Evolutionary conservation across 306 rosid genomes (phyloP).

Genomic region (Leucaena leucocephala): DNA sequence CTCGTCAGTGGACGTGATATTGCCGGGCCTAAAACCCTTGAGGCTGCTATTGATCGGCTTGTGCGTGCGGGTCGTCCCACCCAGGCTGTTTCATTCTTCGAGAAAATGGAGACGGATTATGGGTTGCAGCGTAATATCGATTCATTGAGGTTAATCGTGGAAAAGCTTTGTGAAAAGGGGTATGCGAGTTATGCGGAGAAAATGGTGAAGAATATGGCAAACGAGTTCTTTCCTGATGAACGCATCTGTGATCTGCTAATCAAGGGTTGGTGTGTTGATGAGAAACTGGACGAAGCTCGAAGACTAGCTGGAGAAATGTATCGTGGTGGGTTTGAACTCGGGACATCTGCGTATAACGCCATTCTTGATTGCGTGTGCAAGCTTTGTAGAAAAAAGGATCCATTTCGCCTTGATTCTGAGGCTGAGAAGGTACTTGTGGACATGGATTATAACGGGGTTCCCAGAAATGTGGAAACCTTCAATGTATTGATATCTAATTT

Average conservation of each 20-base stretch:
- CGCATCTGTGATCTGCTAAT: constrained; percentile 62
- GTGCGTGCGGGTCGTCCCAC: constrained; percentile 67
- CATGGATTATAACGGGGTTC: constrained; percentile 70
- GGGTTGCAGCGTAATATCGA: constrained; percentile 57
- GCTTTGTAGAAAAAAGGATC: constrained; percentile 77
- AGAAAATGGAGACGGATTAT: constrained; percentile 76
- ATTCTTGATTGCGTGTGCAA: constrained; percentile 74
- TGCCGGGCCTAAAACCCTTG: constrained; percentile 60
- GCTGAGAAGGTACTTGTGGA: constrained; percentile 64
- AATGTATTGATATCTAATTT: constrained; percentile 68
- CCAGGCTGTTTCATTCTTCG: constrained; percentile 66
- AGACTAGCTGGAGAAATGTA: constrained; percentile 82
- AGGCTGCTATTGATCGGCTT: constrained; percentile 56
- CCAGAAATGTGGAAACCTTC: constrained; percentile 82
- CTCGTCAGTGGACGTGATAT: constrained; percentile 38
- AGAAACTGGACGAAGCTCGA: constrained; percentile 69
- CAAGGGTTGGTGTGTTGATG: constrained; percentile 69
- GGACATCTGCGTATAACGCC: constrained; percentile 64
- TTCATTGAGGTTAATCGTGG: constrained; percentile 61
- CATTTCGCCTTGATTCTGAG: constrained; percentile 66
- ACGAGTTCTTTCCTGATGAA: constrained; percentile 71
- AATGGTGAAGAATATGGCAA: constrained; percentile 71
- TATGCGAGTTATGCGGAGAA: constrained; percentile 71
- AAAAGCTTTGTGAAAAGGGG: constrained; percentile 71
- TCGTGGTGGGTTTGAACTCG: constrained; percentile 81